These are phyloP conservation scores for Penicillium odoratum DNA, from an alignment of 495 filamentous ascomycete species.

Conservation along the genomic window DNA sequence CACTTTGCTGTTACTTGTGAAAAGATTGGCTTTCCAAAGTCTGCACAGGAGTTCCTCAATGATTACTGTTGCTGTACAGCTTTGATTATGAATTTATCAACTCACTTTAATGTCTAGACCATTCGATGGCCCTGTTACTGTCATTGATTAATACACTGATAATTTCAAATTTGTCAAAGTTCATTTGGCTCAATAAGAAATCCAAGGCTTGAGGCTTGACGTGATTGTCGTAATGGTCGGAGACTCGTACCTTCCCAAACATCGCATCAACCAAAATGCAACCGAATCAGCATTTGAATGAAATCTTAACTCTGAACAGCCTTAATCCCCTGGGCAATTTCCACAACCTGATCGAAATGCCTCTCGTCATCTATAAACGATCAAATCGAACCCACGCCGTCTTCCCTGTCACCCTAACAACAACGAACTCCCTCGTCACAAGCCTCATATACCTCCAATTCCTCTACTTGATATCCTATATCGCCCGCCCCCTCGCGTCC, in stretches of 20 bases:
- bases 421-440: conserved; percentile 15
- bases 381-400: conserved; percentile 6
- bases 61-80: too few species aligned
- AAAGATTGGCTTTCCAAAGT: too few species aligned
- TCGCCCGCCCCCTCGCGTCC: conserved; percentile 17
- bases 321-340: background rate
- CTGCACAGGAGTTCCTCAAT: too few species aligned
- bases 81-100: too few species aligned
- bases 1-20: too few species aligned
- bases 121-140: too few species aligned
- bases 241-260: background rate
- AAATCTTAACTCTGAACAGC: background rate
- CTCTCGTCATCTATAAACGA: conserved; percentile 1
- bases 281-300: background rate
- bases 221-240: too few species aligned
- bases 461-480: conserved; percentile 20
- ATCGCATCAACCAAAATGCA: background rate
- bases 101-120: too few species aligned
- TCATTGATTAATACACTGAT: too few species aligned
- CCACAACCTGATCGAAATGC: conserved; percentile 5
- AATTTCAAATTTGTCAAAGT: too few species aligned
- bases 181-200: background rate
- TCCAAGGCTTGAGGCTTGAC: background rate
- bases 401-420: conserved; percentile 20
- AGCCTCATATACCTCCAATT: conserved; percentile 22